Evolutionary conservation across 768 basidiomycete genomes (phyloP), one percentile per base, ranked within the genome.

Genomic region (button mushroom (Agaricus bisporus)): DNA sequence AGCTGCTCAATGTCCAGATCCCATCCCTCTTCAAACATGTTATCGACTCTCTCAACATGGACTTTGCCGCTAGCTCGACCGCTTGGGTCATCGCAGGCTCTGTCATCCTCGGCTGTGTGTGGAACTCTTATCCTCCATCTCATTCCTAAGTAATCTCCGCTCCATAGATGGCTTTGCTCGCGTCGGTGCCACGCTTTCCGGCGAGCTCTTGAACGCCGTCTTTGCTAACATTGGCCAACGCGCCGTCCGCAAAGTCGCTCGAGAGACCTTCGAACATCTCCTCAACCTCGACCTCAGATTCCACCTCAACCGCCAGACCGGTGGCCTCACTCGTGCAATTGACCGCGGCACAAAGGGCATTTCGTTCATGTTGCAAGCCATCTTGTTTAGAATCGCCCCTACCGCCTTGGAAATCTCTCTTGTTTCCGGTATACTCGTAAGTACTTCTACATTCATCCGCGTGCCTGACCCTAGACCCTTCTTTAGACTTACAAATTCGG

Each of bases 331-430:
- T 2, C 75, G 97, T 41, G 97, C 97, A 4, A 98, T 99, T 59
- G 97, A 99, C 66, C 80, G 97, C 12, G 97, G 97, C 29, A 98
- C 97, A 29, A 99, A 98, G 93, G 97, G 97, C 36, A 98, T 99
- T 55, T 91, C 93, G 0, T 99, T 99, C 69, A 79, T 98, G 22
- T 72, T 99, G 4, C 91, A 91, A 57, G 89, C 95, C 1, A 83
- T 98, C 38, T 77, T 98, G 7, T 98, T 98, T 66, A 88, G 97
- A 15, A 91, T 99, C 43, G 88, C 88, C 0, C 97, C 97, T 0
- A 99, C 97, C 0, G 97, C 95, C 1, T 71, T 99, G 48, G 97
- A 98, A 66, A 97, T 98, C 58, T 81, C 86, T 3, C 85, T 99
- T 77, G 97, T 99, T 41, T 98, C 95, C 71, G 95, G 95, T 47